Evolutionary conservation across 805 yeast species (phyloP), one percentile per base, ranked within the genome.

Genomic region (Kockiozyma suomiensis): DNA sequence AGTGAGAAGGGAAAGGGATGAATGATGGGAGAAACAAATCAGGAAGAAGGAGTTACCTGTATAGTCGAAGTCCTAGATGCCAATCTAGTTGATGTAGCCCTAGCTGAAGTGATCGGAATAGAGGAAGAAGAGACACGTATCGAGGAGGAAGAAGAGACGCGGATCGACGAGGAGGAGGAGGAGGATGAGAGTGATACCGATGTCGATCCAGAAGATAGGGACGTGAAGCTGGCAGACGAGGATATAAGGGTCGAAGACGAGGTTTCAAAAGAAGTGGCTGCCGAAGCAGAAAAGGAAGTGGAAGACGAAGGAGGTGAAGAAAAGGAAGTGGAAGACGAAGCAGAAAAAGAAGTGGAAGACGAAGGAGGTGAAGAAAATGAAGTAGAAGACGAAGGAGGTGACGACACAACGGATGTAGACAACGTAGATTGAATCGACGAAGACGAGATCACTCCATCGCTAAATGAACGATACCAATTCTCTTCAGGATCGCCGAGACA

Each of bases 401-500:
- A 38, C 7, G 19, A 12, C n/a, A 5, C 17, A 46, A n/a, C 15
- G 17, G 53, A 23, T 2, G 55, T 25, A 19, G 50, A 42, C 15
- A 47, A 21, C 4, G 59, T 25, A 45, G 59, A 47, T n/a, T 38
- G 21, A 23, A 42, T 19, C 8, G 41, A 25, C 30, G 54, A 23
- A 2, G 58, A 33, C 13, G 49, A 23, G 23, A 19, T 38, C 23
- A 30, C 8, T 1, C 28, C 45, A 25, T 3, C 13, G 42, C 19
- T 28, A 45, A 17, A 21, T 12, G 62, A 52, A 30, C 63, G 43
- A 30, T 59, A 61, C 64, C 64, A 60, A 47, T 56, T 25, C 45
- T 41, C 43, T 32, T 56, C 53, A 4, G 60, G 58, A 51, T 60
- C 64, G 7, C 47, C 52, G n/a, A 60, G 40, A 23, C 64, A 60